Conservation (phyloP, 345 rosid genomes). For the Raphanus raphanistrum region DNA sequence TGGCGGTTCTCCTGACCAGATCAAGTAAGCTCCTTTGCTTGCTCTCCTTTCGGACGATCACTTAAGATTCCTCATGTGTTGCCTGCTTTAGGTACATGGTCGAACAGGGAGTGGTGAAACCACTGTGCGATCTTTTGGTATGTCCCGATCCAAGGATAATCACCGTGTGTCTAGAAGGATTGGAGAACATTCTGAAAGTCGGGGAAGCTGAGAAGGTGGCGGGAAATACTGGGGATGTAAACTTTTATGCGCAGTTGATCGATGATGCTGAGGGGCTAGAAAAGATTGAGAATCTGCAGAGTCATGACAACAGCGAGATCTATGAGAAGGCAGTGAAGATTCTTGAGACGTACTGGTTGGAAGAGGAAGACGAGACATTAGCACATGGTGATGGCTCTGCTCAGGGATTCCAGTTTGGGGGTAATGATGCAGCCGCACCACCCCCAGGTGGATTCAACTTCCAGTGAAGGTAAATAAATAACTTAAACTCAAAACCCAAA, state of each 20-base stretch:
- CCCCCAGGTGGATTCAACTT: slow-evolving; percentile 88
- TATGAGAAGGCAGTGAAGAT: slow-evolving; percentile 87
- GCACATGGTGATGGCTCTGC: slow-evolving; percentile 62
- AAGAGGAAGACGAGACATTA: slow-evolving; percentile 75
- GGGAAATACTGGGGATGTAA: slow-evolving; percentile 58
- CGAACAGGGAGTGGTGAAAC: slow-evolving; percentile 75
- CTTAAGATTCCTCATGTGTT: neutral
- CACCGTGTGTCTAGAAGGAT: slow-evolving; percentile 77
- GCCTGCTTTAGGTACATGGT: slow-evolving; percentile 53
- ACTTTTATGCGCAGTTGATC: slow-evolving; percentile 63
- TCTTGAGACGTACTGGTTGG: slow-evolving; percentile 81
- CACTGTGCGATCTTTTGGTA: slow-evolving; percentile 72
- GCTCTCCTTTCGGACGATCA: neutral
- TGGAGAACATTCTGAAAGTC: slow-evolving; percentile 74
- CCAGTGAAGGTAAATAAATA: slow-evolving; percentile 51
- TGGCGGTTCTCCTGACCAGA: slow-evolving; percentile 72
- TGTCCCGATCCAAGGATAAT: slow-evolving; percentile 86
- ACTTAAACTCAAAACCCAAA: neutral
- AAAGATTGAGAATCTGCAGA: slow-evolving; percentile 79
- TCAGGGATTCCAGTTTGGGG: slow-evolving; percentile 66
- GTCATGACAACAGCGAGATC: slow-evolving; percentile 82
- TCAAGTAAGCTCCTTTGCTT: slow-evolving; percentile 48
- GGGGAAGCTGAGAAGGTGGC: slow-evolving; percentile 71
- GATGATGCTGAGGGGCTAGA: slow-evolving; percentile 84
- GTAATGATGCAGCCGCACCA: slow-evolving; percentile 54